A percentile compares a stretch with the other conserved stretches of the same genome.
These are phyloP conservation scores for Aechmea fasciata DNA, from an alignment of 176 grass and related monocot genomes.

Conservation along the genomic window DNA sequence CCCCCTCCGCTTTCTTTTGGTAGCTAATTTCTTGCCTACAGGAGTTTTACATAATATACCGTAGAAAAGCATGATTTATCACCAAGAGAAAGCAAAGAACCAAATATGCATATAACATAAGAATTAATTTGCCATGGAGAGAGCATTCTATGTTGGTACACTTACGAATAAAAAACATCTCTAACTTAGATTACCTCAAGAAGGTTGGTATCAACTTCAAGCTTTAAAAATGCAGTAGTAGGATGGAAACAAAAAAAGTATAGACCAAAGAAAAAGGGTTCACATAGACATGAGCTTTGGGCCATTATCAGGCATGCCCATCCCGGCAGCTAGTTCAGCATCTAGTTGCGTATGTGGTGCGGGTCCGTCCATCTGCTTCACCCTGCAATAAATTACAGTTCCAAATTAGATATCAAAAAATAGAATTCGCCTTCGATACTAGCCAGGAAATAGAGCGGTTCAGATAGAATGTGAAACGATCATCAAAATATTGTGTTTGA, in stretches of 20 bases:
- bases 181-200: not conserved
- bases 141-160: not conserved
- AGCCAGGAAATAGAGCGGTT: constrained; percentile 1
- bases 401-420: not conserved
- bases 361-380: constrained; percentile 66
- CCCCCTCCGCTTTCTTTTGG: no score
- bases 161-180: not conserved
- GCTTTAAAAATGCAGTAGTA: not conserved
- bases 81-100: no score
- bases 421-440: constrained; percentile 13
- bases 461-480: not conserved
- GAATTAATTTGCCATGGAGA: no score
- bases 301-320: constrained; percentile 94
- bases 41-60: no score
- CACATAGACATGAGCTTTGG: constrained; percentile 82
- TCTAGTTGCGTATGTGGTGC: constrained; percentile 74
- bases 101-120: no score
- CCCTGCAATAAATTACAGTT: constrained; percentile 29
- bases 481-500: not conserved
- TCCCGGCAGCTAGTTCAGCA: constrained; percentile 75
- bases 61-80: no score
- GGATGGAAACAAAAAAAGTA: not conserved
- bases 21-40: no score
- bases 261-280: not conserved
- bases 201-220: not conserved